A percentile compares a stretch with the other conserved stretches of the same genome.
Conservation (phyloP, 148 eudicot genomes). For the Rhododendron ferrugineum region DNA sequence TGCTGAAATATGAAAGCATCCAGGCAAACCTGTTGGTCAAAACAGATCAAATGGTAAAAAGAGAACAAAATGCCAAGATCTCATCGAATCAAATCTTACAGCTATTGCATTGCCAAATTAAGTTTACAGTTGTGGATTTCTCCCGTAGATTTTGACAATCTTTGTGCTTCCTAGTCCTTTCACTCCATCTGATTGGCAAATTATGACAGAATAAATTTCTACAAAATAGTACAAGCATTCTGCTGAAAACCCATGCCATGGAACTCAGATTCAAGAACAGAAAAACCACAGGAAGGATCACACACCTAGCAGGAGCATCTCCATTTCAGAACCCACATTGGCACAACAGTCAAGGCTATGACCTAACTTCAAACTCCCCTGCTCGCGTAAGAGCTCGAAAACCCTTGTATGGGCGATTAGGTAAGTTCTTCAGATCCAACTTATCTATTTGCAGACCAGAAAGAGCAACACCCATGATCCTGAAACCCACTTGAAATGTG, state of each 20-base stretch:
- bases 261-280: not conserved
- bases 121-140: not conserved
- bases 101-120: not conserved
- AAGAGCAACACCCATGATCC: conserved; percentile 83
- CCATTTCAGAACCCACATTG: not conserved
- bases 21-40: not conserved
- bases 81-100: not conserved
- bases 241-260: not conserved
- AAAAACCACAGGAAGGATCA: conserved; percentile 1
- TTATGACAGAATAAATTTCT: not conserved
- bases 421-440: conserved; percentile 58
- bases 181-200: not conserved
- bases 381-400: conserved; percentile 79
- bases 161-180: not conserved
- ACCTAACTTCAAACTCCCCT: conserved; percentile 81
- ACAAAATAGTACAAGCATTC: not conserved
- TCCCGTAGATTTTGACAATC: not conserved
- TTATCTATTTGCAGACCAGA: conserved; percentile 79
- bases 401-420: conserved; percentile 76
- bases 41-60: not conserved
- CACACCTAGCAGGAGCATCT: not conserved
- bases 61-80: not conserved
- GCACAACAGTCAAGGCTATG: conserved; percentile 27
- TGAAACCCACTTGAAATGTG: conserved; percentile 67
- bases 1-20: not conserved